These are phyloP conservation scores for Penicillium fimorum DNA, from an alignment of 495 filamentous ascomycete species.

Conservation along the genomic window DNA sequence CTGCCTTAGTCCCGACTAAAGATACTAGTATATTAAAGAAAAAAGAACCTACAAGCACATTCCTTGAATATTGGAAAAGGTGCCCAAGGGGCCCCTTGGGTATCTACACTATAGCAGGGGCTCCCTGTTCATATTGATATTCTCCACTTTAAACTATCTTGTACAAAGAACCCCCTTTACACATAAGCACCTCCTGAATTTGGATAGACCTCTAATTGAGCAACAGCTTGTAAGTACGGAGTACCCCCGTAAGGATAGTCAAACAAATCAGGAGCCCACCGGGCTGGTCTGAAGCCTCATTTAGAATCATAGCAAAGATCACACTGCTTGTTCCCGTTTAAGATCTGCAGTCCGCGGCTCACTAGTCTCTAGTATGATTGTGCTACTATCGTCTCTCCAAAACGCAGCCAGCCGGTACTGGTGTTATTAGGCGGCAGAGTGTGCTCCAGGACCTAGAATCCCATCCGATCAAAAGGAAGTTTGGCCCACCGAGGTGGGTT, in stretches of 20 bases:
- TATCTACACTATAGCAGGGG: neutral
- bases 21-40: neutral
- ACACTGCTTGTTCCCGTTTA: constrained; percentile 54
- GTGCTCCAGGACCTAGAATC: constrained; percentile 44
- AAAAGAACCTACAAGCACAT: neutral
- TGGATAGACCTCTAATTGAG: constrained; percentile 45
- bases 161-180: constrained; percentile 4
- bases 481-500: constrained; percentile 36
- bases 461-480: constrained; percentile 48
- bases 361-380: constrained; percentile 28
- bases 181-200: constrained; percentile 28
- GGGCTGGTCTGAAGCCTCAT: constrained; percentile 47
- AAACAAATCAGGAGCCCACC: constrained; percentile 51
- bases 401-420: constrained; percentile 46
- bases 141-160: neutral
- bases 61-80: neutral
- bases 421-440: constrained; percentile 24
- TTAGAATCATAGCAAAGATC: constrained; percentile 47
- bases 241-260: constrained; percentile 40
- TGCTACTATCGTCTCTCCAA: constrained; percentile 41
- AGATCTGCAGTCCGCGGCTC: constrained; percentile 35
- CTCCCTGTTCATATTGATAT: neutral
- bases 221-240: constrained; percentile 18
- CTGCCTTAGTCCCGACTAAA: neutral
- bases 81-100: neutral